Conservation (phyloP, 352 stramenopile species). For the Phytophthora ramorum region DNA sequence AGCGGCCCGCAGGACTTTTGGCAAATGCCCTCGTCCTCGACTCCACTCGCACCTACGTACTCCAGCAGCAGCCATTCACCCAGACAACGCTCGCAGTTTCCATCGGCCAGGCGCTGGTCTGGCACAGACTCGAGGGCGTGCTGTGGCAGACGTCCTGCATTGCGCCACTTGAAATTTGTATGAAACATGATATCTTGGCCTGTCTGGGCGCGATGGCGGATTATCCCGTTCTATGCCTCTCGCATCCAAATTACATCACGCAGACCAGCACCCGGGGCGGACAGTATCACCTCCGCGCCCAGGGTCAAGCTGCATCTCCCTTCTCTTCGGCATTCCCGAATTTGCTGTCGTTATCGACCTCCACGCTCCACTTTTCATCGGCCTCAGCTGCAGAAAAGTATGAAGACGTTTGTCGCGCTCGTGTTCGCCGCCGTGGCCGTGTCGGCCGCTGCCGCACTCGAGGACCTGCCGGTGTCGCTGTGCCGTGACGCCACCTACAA, state of each 20-base stretch:
- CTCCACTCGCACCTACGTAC: not conserved
- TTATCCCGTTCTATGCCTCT: conserved; percentile 13
- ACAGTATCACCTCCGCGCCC: not conserved
- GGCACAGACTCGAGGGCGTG: too few relatives aligned
- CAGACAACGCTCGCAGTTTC: conserved; percentile 11
- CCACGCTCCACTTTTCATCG: conserved; percentile 31
- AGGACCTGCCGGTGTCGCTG: conserved; percentile 46
- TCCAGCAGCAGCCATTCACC: too few relatives aligned
- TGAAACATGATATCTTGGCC: too few relatives aligned
- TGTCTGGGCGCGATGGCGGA: not conserved
- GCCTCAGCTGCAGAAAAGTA: conserved; percentile 24
- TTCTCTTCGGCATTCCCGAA: conserved; percentile 36
- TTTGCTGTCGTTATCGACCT: conserved; percentile 42
- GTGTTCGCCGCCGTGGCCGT: conserved; percentile 41
- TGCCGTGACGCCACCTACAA: conserved; percentile 55
- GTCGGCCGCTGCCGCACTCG: conserved; percentile 27
- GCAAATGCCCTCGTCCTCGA: not conserved
- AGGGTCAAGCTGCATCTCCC: conserved; percentile 1
- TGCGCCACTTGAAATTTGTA: not conserved
- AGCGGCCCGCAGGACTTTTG: not conserved
- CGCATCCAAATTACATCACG: conserved; percentile 15
- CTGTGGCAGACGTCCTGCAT: not conserved
- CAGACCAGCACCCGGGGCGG: not conserved
- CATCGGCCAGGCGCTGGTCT: not conserved
- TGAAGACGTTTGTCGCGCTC: conserved; percentile 47